Base-by-base conservation (phyloP, 768 basidiomycete species). In the Mycena epipterygia region DNA sequence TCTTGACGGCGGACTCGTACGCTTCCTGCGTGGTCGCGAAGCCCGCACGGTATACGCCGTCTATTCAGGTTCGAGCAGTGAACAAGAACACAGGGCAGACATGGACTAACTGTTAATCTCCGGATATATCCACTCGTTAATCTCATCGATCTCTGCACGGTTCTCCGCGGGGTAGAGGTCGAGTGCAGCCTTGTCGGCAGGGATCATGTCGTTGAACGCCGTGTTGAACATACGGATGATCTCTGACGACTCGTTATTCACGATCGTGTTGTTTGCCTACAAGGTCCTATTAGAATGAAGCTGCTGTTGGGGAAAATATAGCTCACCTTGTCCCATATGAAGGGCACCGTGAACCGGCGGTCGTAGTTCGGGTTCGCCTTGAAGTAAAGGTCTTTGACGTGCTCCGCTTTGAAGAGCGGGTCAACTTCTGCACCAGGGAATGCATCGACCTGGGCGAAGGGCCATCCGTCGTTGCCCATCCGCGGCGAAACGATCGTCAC, bases 231-330 rank as follows among this genome's bases (percentile, higher is more conserved):
- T 93, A 65, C 97, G 91, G 76, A 99, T 95, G 78, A 99, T 96
- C 82, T 99, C 97, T 3, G 93, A 91, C 73, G 91, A 93, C 78
- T 99, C 97, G 79, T 98, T 99, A 84, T 96, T 98, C 67, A 99
- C 98, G 73, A 98, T 93, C 44, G 92, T 93, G 51, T 91, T 83
- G 48, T 70, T 52, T 39, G 11, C 27, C 68, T 70, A 29, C 32
- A 32, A 21, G 30, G 7, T 5, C 7, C 13, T 21, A 19, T 53
- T n/a, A 35, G 33, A 35, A 53, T 6, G 21, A 7, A 5, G 5
- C 2, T 3, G 30, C 33, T 16, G 52, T 3, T 5, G 21, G 8
- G 29, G 14, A 35, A n/a, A 11, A 8, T 30, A 32, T 33, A 32
- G 29, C 41, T 65, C 80, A 97, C 94, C 84, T 91, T 97, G 83